Conservation (phyloP, 1,284 basidiomycete species). For the Grifola frondosa region DNA sequence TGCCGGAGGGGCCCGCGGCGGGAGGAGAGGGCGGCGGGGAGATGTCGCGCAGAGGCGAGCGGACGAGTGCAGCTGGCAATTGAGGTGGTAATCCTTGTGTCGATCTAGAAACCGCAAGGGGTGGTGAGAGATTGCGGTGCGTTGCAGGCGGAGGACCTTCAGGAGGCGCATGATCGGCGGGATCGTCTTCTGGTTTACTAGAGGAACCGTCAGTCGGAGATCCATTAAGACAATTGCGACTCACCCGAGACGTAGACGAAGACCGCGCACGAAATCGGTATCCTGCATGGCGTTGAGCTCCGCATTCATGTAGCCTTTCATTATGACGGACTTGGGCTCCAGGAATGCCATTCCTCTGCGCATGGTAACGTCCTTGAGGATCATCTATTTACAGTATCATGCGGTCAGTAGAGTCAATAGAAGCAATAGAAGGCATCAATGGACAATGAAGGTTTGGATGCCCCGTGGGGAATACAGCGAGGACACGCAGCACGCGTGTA, state of each 20-base stretch:
- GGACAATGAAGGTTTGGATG: neutral
- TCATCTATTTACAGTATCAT: conserved; percentile 43
- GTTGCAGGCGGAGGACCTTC: conserved; percentile 9
- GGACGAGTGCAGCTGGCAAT: conserved; percentile 9
- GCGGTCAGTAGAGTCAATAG: conserved; percentile 1
- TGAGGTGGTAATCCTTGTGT: conserved; percentile 2
- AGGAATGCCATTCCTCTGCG: conserved; percentile 67
- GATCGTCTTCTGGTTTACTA: conserved; percentile 12
- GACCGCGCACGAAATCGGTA: conserved; percentile 51
- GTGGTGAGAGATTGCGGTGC: neutral
- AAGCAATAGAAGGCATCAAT: neutral
- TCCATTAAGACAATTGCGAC: conserved; percentile 17
- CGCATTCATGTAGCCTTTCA: conserved; percentile 58
- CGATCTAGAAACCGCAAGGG: conserved; percentile 6
- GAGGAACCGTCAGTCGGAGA: too few relatives aligned
- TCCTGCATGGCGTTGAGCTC: conserved; percentile 58
- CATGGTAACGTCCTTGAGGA: conserved; percentile 61
- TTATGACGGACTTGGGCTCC: conserved; percentile 56
- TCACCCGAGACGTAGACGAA: conserved; percentile 63
- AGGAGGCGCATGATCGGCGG: conserved; percentile 3
- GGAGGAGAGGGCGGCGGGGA: conserved; percentile 19
- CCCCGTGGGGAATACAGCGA: too few relatives aligned
- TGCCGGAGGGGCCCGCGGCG: conserved; percentile 20
- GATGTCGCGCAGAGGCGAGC: conserved; percentile 27
- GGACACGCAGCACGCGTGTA: too few relatives aligned